Evolutionary conservation across 2,329 filamentous ascomycete genomes (phyloP).

Genomic region (Claviceps sp.): DNA sequence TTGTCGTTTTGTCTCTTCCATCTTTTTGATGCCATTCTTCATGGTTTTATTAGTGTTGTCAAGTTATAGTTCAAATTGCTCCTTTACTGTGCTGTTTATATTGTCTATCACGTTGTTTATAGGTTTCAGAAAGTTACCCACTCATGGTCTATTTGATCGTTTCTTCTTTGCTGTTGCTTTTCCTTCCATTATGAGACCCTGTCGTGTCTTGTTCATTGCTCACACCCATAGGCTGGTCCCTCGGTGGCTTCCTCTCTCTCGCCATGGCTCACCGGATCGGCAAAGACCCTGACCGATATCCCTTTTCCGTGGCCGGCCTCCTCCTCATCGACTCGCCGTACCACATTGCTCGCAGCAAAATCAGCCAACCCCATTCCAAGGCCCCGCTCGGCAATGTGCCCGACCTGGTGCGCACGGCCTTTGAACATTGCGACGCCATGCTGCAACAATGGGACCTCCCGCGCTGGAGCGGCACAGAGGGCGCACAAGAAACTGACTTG

Average conservation of each 20-base stretch:
- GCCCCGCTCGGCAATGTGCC: conserved; percentile 12
- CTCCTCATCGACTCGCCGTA: conserved; percentile 18
- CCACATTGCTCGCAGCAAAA: conserved; percentile 11
- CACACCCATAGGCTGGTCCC: conserved; percentile 15
- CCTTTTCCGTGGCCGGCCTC: conserved; percentile 13
- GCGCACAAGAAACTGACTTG: conserved; percentile 6
- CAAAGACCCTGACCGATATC: conserved; percentile 9
- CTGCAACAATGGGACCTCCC: conserved; percentile 17
- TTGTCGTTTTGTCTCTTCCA: too few relatives aligned
- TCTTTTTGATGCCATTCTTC: too few relatives aligned
- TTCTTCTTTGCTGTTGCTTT: neutral
- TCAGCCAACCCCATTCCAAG: conserved; percentile 8
- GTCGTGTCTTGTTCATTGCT: neutral
- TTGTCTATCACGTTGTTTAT: too few relatives aligned
- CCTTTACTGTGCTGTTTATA: too few relatives aligned
- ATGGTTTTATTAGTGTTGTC: too few relatives aligned
- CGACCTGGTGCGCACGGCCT: conserved; percentile 14
- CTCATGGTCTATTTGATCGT: neutral
- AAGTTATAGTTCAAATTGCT: too few relatives aligned
- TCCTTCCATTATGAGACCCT: too few relatives aligned
- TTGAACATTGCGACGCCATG: conserved; percentile 18
- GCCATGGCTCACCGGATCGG: conserved; percentile 14
- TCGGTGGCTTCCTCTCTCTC: conserved; percentile 16
- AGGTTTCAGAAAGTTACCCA: too few relatives aligned
- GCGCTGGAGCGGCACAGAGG: conserved; percentile 11